phyloP scores from a whole-genome alignment of 371 early-diverging fungal species.

The Rhizopus microsporus region DNA sequence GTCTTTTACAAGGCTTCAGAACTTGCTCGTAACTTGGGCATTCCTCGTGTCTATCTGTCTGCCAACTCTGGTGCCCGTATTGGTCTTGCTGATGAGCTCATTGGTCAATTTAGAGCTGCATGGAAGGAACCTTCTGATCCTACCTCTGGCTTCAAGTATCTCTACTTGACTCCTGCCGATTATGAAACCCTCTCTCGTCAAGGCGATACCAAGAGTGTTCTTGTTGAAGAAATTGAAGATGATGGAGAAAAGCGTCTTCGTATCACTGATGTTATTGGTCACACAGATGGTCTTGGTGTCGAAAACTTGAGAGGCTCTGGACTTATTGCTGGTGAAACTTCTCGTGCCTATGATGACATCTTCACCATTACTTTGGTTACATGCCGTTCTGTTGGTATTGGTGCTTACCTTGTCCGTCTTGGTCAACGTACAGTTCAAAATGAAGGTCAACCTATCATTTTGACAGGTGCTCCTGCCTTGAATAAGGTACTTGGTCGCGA shows the following conservation, averaged over 20 bases:
- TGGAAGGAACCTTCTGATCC: slow-evolving; percentile 88
- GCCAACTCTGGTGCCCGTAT: slow-evolving; percentile 99
- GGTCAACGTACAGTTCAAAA: slow-evolving; percentile 98
- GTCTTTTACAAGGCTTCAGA: slow-evolving; percentile 93
- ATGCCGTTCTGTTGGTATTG: slow-evolving; percentile 98
- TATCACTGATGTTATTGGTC: slow-evolving; percentile 91
- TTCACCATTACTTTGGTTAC: slow-evolving; percentile 98
- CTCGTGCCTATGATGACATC: slow-evolving; percentile 94
- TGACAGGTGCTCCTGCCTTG: slow-evolving; percentile 97
- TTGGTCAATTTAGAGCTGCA: slow-evolving; percentile 79
- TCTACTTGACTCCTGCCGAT: slow-evolving; percentile 85
- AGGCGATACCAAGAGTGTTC: slow-evolving; percentile 62
- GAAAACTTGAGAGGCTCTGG: slow-evolving; percentile 98
- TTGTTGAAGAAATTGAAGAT: slow-evolving; percentile 68
- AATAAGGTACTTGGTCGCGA: slow-evolving; percentile 99
- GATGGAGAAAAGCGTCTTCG: slow-evolving; percentile 80
- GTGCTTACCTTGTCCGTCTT: slow-evolving; percentile 98
- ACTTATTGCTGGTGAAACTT: slow-evolving; percentile 98
- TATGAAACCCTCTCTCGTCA: slow-evolving; percentile 61
- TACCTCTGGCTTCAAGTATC: slow-evolving; percentile 85
- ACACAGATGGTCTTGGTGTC: slow-evolving; percentile 93
- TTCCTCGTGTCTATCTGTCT: slow-evolving; percentile 95
- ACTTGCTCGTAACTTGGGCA: slow-evolving; percentile 81
- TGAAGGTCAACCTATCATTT: slow-evolving; percentile 96
- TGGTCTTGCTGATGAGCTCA: slow-evolving; percentile 94